A percentile compares a stretch with the other conserved stretches of the same genome.
phyloP scores from a whole-genome alignment of 768 basidiomycete species.

The Jaapia argillacea region DNA sequence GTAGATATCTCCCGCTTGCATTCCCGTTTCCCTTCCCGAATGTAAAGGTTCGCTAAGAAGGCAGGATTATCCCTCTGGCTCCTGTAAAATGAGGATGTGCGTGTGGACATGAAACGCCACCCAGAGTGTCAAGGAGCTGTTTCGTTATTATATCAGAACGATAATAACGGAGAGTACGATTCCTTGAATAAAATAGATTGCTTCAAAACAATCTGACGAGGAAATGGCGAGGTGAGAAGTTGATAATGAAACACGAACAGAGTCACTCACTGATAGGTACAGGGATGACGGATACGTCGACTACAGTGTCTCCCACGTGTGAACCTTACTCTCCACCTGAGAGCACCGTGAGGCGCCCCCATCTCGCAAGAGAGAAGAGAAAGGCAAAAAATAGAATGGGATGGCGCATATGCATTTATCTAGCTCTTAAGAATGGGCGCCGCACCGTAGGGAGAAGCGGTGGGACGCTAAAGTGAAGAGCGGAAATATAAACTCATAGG shows the following conservation, averaged over 20 bases:
- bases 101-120: slow-evolving; percentile 62
- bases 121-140: slow-evolving; percentile 96
- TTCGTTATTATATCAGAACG: too few species aligned
- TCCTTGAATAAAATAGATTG: too few species aligned
- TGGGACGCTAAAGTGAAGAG: slow-evolving; percentile 85
- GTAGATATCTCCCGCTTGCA: neutral
- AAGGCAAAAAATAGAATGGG: slow-evolving; percentile 32
- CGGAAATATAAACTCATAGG: too few species aligned
- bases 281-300: neutral
- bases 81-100: slow-evolving; percentile 93
- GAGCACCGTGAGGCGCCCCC: slow-evolving; percentile 12
- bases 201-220: too few species aligned
- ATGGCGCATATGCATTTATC: slow-evolving; percentile 27
- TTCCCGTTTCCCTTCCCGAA: neutral
- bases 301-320: slow-evolving; percentile 31
- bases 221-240: too few species aligned
- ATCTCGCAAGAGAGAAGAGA: slow-evolving; percentile 16
- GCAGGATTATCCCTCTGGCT: slow-evolving; percentile 47
- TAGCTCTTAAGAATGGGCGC: slow-evolving; percentile 85
- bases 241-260: too few species aligned
- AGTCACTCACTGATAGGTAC: too few species aligned
- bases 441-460: slow-evolving; percentile 49
- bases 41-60: slow-evolving; percentile 13
- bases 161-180: too few species aligned
- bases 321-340: slow-evolving; percentile 33